Percentiles rank a stretch among this genome's conserved stretches.
phyloP scores from a whole-genome alignment of 2,329 filamentous ascomycete genomes.

The Sporothrix pseudoabietina region DNA sequence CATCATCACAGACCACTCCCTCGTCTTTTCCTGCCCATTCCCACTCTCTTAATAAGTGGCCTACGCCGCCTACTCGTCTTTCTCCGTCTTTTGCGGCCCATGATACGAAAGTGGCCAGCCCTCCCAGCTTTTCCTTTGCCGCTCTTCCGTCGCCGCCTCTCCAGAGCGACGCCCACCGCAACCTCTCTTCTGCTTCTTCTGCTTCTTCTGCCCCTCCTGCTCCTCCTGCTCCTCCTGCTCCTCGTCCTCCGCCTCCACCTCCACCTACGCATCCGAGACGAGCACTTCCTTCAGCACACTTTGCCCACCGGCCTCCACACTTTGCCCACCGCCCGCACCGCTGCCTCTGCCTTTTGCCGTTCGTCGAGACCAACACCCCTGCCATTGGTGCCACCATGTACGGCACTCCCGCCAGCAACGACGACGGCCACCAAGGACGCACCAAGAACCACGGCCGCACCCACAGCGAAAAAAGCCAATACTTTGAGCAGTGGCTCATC shows the following conservation, averaged over 20 bases:
- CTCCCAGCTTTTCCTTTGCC: not conserved
- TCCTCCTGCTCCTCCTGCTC: no score
- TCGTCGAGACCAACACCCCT: not conserved
- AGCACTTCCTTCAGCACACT: not conserved
- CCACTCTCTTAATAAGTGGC: not conserved
- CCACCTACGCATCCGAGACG: not conserved
- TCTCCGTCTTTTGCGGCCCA: not conserved
- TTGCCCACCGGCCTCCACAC: not conserved
- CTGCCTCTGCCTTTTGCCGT: not conserved
- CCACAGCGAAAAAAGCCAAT: not conserved
- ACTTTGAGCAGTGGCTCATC: not conserved
- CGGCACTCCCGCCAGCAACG: not conserved
- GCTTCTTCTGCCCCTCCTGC: no score
- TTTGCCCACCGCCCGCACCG: not conserved
- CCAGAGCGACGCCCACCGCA: not conserved
- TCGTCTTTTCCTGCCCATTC: not conserved
- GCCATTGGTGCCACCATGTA: not conserved
- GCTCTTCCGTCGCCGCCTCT: conserved; percentile 3
- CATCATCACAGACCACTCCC: not conserved
- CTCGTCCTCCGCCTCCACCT: no score
- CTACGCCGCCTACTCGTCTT: not conserved
- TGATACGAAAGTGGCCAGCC: not conserved
- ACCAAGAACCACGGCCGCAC: not conserved
- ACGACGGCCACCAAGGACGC: not conserved
- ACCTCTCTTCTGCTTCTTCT: not conserved